Conservation (phyloP, 2,329 filamentous ascomycete genomes). For the Colletotrichum lini region DNA sequence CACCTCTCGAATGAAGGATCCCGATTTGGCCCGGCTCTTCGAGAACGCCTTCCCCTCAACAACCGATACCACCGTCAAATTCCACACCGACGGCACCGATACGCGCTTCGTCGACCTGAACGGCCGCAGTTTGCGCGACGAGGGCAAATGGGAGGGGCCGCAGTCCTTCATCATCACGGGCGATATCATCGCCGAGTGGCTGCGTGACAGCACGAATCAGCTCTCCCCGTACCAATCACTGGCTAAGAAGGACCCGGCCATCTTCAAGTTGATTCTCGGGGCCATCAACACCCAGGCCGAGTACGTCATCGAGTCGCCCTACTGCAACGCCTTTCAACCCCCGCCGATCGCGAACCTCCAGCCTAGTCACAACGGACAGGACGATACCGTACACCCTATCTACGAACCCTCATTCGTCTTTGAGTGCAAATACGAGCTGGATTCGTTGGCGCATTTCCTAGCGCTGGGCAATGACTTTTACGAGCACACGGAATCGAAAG, state of each 20-base stretch:
- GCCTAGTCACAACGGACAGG: constrained; percentile 82
- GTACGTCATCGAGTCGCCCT: constrained; percentile 93
- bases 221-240: constrained; percentile 89
- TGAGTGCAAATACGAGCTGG: constrained; percentile 99
- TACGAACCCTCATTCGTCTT: constrained; percentile 92
- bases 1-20: constrained; percentile 83
- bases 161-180: constrained; percentile 96
- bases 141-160: constrained; percentile 82
- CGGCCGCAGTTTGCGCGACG: constrained; percentile 57
- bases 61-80: constrained; percentile 89
- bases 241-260: constrained; percentile 83
- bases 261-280: constrained; percentile 86
- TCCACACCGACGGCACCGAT: constrained; percentile 78
- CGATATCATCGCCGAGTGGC: constrained; percentile 94
- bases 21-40: constrained; percentile 91
- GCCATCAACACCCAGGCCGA: constrained; percentile 97
- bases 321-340: constrained; percentile 98
- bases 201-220: constrained; percentile 94
- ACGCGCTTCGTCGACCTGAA: constrained; percentile 49
- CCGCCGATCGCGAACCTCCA: constrained; percentile 85
- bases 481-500: constrained; percentile 81
- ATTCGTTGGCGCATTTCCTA: constrained; percentile 94
- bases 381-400: constrained; percentile 85
- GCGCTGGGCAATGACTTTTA: constrained; percentile 89
- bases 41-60: constrained; percentile 96